Evolutionary conservation across 1,284 basidiomycete species (phyloP), one percentile per base, ranked within the genome.

Genomic region (Ceratobasidium sp.): DNA sequence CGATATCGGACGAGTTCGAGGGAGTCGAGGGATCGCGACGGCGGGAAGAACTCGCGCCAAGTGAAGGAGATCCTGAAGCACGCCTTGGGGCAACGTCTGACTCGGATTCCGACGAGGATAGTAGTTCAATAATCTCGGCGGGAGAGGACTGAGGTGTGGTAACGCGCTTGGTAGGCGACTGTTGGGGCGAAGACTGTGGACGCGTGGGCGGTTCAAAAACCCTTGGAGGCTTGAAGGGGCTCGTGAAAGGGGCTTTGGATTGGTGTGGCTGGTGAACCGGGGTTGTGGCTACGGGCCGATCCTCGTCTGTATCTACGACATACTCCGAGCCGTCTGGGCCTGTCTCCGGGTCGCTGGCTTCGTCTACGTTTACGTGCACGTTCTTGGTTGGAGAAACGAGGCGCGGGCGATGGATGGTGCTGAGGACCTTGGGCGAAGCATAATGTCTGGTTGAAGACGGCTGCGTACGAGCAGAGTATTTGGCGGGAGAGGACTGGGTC

Each of bases 221-320:
- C 7, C 59, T n/a, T 27, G 30, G 23, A 3, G 59, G 59, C 33
- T 60, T 60, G 30, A 60, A 60, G 7, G 59, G 59, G 33, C 59
- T 60, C 7, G 59, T 60, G 59, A 14, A 14, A 16, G 48, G 48
- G 20, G 48, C 48, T 50, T 14, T 60, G 27, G 33, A 4, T 35
- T 20, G 59, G 30, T 10, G 54, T 27, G 59, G 33, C 16, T 18
- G 27, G 12, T 10, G 6, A 35, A 27, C 27, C 10, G 33, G 27
- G 1, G 33, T 38, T 23, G 23, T 30, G n/a, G 54, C 27, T 35
- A 18, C 59, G 8, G 59, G 27, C 30, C 59, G 54, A 7, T 73
- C 70, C 7, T 73, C 55, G n/a, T 73, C 70, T 2, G 70, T 73
- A 35, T 73, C 70, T 38, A 73, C 57, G 10, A 73, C 57, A 44